These are phyloP conservation scores for Ophiocordyceps camponoti-rufipedis DNA, from an alignment of 2,329 filamentous ascomycete species.

Conservation along the genomic window DNA sequence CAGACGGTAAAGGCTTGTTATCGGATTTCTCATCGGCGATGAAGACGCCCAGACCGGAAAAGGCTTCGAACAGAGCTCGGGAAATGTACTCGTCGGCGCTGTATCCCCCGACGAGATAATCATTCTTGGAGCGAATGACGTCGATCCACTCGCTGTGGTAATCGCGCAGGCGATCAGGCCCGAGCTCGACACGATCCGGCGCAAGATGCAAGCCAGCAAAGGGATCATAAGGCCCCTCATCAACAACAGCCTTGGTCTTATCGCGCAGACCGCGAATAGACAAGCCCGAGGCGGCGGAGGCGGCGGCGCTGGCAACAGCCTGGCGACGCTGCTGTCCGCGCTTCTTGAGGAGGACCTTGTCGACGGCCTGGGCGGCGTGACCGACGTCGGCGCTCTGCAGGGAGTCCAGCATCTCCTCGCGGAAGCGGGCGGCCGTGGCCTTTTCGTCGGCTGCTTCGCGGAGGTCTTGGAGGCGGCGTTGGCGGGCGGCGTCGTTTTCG, in stretches of 20 bases:
- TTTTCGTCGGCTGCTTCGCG: slow-evolving; percentile 56
- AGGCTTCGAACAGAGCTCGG: slow-evolving; percentile 71
- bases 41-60: slow-evolving; percentile 75
- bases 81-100: slow-evolving; percentile 65
- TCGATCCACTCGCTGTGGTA: slow-evolving; percentile 67
- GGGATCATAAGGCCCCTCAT: slow-evolving; percentile 69
- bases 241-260: slow-evolving; percentile 22
- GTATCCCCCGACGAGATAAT: slow-evolving; percentile 65
- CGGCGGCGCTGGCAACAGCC: slow-evolving; percentile 13
- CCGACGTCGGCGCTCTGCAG: slow-evolving; percentile 43
- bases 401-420: slow-evolving; percentile 51
- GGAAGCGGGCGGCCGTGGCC: slow-evolving; percentile 40
- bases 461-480: slow-evolving; percentile 39
- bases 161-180: slow-evolving; percentile 26
- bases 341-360: slow-evolving; percentile 55
- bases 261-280: slow-evolving; percentile 70
- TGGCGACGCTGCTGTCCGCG: slow-evolving; percentile 34
- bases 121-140: slow-evolving; percentile 42
- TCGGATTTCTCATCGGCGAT: slow-evolving; percentile 55
- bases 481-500: slow-evolving; percentile 46
- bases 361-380: slow-evolving; percentile 38
- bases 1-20: slow-evolving; percentile 11
- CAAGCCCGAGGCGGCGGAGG: slow-evolving; percentile 16
- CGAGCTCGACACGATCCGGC: slow-evolving; percentile 49
- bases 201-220: slow-evolving; percentile 59